phyloP scores from a whole-genome alignment of 768 basidiomycete genomes.

The Gymnopilus junonius region DNA sequence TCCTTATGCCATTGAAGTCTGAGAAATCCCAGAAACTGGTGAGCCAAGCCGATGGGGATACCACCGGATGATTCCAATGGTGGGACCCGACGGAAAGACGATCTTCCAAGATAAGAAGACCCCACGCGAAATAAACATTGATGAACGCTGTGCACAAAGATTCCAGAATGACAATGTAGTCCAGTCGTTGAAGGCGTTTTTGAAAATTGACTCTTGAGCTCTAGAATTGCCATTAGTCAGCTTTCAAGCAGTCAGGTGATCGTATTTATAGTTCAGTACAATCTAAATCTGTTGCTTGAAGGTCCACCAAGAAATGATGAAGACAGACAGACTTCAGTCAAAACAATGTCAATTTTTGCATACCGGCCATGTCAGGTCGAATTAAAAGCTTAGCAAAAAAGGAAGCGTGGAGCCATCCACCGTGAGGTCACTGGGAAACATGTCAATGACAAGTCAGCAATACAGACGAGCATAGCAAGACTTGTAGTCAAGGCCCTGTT shows the following conservation, averaged over 20 bases:
- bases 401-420: background rate
- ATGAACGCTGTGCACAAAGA: background rate
- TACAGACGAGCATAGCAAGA: background rate
- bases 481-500: background rate
- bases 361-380: background rate
- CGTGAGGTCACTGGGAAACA: too few species aligned
- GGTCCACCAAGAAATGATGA: background rate
- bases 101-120: background rate
- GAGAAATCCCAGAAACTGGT: background rate
- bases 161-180: background rate
- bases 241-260: background rate
- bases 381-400: background rate
- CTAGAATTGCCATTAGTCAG: background rate
- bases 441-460: too few species aligned
- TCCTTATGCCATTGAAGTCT: background rate
- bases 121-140: background rate
- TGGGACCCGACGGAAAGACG: background rate
- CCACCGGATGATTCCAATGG: background rate
- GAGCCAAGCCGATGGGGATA: conserved; percentile 1
- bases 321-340: background rate
- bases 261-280: background rate
- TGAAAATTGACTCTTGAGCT: background rate
- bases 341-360: background rate
- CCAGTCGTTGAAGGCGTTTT: background rate
- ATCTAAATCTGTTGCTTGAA: background rate